These are phyloP conservation scores for Blastomyces emzantsi DNA, from an alignment of 2,329 filamentous ascomycete species.

Conservation along the genomic window DNA sequence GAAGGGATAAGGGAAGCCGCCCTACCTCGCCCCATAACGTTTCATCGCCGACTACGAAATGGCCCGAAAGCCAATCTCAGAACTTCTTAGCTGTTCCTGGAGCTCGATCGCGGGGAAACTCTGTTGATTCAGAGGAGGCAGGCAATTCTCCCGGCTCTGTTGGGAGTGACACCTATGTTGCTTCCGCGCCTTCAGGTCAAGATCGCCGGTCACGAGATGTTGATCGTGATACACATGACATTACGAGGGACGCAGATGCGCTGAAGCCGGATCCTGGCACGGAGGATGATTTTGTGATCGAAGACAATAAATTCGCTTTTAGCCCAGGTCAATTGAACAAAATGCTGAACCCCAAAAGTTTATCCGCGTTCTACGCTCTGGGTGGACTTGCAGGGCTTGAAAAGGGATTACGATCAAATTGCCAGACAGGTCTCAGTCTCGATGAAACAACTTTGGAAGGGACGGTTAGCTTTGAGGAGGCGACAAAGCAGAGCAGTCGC, in stretches of 20 bases:
- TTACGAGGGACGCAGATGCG: conserved; percentile 53
- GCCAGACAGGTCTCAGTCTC: conserved; percentile 55
- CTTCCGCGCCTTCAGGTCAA: conserved; percentile 31
- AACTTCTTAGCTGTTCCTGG: conserved; percentile 57
- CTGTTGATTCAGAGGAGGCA: conserved; percentile 53
- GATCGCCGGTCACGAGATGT: conserved; percentile 36
- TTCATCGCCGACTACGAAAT: conserved; percentile 51
- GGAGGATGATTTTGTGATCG: conserved; percentile 58
- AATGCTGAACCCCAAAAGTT: conserved; percentile 69
- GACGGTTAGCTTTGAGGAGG: conserved; percentile 60
- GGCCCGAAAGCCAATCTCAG: conserved; percentile 41
- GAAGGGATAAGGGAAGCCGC: conserved; percentile 45
- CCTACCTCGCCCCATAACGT: conserved; percentile 61
- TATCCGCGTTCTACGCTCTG: conserved; percentile 63
- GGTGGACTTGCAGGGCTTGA: conserved; percentile 65
- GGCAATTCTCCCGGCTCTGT: conserved; percentile 45
- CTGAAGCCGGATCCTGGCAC: conserved; percentile 61
- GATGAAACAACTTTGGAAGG: conserved; percentile 60
- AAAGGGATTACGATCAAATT: conserved; percentile 60
- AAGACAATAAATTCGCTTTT: conserved; percentile 63
- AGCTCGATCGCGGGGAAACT: conserved; percentile 54
- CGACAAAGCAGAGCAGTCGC: conserved; percentile 23
- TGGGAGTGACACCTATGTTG: conserved; percentile 47
- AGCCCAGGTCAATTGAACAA: conserved; percentile 66
- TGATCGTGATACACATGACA: conserved; percentile 37